Evolutionary conservation across 352 stramenopile genomes (phyloP).

Genomic region (Pythium aphanidermatum): DNA sequence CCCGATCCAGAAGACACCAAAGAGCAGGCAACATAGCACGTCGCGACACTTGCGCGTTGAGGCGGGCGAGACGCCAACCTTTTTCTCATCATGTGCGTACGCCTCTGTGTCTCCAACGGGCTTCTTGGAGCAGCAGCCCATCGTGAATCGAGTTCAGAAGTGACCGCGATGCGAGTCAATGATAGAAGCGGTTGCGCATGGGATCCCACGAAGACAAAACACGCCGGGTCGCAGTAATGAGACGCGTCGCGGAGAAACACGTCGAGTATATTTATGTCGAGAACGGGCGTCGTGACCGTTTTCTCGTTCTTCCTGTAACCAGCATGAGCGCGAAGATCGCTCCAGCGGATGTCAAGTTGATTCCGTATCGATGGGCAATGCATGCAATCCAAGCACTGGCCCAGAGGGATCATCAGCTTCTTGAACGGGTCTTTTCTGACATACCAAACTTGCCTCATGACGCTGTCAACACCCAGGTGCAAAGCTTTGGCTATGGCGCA

Average conservation of each 20-base stretch:
- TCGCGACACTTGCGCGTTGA: constrained; percentile 66
- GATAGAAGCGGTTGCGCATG: not conserved
- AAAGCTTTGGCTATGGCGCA: constrained; percentile 37
- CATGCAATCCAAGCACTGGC: constrained; percentile 42
- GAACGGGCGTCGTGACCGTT: no score
- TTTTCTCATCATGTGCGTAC: constrained; percentile 15
- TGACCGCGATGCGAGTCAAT: no score
- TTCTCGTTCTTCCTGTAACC: not conserved
- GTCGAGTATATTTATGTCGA: constrained; percentile 1
- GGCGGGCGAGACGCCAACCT: constrained; percentile 44
- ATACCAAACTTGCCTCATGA: constrained; percentile 19
- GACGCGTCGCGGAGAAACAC: not conserved
- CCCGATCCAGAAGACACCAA: constrained; percentile 34
- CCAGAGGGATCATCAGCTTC: constrained; percentile 22
- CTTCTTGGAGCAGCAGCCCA: constrained; percentile 69
- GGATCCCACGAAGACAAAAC: not conserved
- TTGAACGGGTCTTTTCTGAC: constrained; percentile 34
- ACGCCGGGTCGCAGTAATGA: not conserved
- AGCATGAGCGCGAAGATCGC: not conserved
- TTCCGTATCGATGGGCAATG: constrained; percentile 51
- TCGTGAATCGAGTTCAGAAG: constrained; percentile 11
- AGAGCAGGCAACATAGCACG: constrained; percentile 37
- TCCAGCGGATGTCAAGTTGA: constrained; percentile 22
- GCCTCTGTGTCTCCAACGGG: constrained; percentile 30
- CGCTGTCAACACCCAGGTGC: constrained; percentile 30